Conservation (phyloP, 441 rosid genomes). For the Gossypium lobatum region DNA sequence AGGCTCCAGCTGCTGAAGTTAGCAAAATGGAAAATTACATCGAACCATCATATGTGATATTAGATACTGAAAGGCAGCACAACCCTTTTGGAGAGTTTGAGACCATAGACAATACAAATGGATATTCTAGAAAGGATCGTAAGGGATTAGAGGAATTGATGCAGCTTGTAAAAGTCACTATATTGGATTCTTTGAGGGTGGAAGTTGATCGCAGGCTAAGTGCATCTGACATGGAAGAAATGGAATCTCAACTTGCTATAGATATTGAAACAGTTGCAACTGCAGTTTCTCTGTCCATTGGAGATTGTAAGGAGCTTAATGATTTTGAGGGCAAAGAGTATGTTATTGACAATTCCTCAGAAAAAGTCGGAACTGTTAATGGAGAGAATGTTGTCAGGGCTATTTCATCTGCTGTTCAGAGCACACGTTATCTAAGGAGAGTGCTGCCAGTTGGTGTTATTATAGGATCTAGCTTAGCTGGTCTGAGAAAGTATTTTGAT, state of each 20-base stretch:
- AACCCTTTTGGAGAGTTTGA: conserved; percentile 36
- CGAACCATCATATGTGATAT: conserved; percentile 67
- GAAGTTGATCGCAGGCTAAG: conserved; percentile 71
- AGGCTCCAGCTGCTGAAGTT: conserved; percentile 21
- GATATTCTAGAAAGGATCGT: conserved; percentile 24
- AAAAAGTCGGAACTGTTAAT: conserved; percentile 51
- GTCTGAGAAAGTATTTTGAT: conserved; percentile 64
- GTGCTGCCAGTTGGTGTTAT: conserved; percentile 83
- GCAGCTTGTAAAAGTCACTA: conserved; percentile 51
- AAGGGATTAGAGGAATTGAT: conserved; percentile 38
- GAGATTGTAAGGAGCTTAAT: conserved; percentile 26
- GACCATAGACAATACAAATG: conserved; percentile 23
- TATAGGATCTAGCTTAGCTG: conserved; percentile 89
- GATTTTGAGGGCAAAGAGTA: conserved; percentile 31
- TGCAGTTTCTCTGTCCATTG: conserved; percentile 56
- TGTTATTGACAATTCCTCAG: conserved; percentile 22
- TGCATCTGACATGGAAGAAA: conserved; percentile 51
- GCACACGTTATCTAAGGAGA: conserved; percentile 60
- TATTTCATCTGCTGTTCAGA: conserved; percentile 66
- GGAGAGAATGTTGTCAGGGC: conserved; percentile 59
- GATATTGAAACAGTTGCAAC: conserved; percentile 73
- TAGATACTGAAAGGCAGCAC: conserved; percentile 49
- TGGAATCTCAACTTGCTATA: conserved; percentile 46
- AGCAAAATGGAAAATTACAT: conserved; percentile 34
- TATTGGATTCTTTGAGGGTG: conserved; percentile 61